Base-by-base conservation (phyloP, 768 basidiomycete genomes). In the Mycena belliarum region DNA sequence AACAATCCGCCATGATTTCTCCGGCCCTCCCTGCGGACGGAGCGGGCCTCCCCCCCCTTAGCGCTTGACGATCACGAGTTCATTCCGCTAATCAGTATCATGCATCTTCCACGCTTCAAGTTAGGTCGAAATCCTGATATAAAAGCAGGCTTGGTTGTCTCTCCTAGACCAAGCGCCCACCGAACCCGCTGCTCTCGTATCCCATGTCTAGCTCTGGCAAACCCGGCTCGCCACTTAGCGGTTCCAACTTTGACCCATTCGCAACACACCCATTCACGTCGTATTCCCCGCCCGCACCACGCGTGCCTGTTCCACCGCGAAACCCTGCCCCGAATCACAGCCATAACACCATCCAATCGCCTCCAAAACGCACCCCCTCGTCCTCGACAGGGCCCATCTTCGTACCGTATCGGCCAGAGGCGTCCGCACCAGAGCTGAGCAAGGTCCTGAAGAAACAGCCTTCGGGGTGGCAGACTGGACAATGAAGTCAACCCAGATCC, bases 181-280 rank as follows among this genome's bases (percentile, higher is more conserved):
- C 49, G 41, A n/a, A 20, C 24, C 8, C 20, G 26, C 44, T 47
- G 52, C 35, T 37, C 37, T 26, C 16, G 23, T 28, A 20, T 15
- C 21, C 16, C 46, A 53, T 59, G 57, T 47, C 57, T 20, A 40
- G 26, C 52, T 43, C 59, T 20, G 28, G 21, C 10, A 43, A 45
- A 20, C n/a, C 49, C 37, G 47, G 35, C 26, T 63, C 61, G 15
- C 61, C 61, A n/a, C 57, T 63, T 42, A 59, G 33, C n/a, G 61
- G 61, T 23, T 21, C 53, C 37, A 60, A 60, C 38, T 63, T 63
- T 54, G 23, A 63, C 57, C 61, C 61, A 29, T 55, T 59, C 46
- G 61, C 57, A 21, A 59, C 57, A 6, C 61, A 63, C 28, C 61
- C 61, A n/a, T 63, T 63, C 57, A 63, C 61, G 1, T 59, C 57